Conservation (phyloP, 106 monocot genomes). For the Xerophyta viscosa region DNA sequence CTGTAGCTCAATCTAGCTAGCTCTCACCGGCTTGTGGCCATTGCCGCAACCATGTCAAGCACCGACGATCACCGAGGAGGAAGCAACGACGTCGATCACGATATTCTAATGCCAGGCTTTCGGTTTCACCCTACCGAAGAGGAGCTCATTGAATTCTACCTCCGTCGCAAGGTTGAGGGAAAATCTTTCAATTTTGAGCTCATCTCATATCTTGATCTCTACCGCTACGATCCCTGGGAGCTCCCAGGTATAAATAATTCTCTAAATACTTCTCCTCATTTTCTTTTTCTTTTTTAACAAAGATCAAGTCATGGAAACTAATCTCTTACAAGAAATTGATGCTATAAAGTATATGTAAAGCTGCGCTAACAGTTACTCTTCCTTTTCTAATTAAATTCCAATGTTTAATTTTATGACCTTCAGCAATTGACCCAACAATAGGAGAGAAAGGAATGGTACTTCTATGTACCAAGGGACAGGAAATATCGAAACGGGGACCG, state of each 20-base stretch:
- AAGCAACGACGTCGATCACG: conserved; percentile 26
- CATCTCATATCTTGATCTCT: conserved; percentile 46
- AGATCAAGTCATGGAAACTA: too few relatives aligned
- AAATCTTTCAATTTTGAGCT: conserved; percentile 46
- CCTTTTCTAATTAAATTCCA: too few relatives aligned
- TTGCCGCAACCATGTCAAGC: conserved; percentile 14
- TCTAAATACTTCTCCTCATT: too few relatives aligned
- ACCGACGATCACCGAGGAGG: neutral
- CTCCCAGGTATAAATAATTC: conserved; percentile 48
- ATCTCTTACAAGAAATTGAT: too few relatives aligned
- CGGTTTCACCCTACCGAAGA: conserved; percentile 58
- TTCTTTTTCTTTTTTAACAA: neutral
- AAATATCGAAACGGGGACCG: conserved; percentile 50
- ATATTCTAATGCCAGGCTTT: conserved; percentile 51
- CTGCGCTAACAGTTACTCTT: too few relatives aligned
- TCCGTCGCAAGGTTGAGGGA: conserved; percentile 46
- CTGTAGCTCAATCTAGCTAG: too few relatives aligned
- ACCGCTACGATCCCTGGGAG: conserved; percentile 61
- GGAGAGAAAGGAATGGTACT: conserved; percentile 58
- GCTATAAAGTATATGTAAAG: too few relatives aligned
- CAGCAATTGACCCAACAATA: conserved; percentile 42
- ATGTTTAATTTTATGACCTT: neutral
- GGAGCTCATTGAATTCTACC: conserved; percentile 55
- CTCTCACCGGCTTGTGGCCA: conserved; percentile 11
- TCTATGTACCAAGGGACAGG: conserved; percentile 46